A percentile compares a stretch with the other conserved stretches of the same genome.
phyloP scores from a whole-genome alignment of 2,329 filamentous ascomycete species.

The Arthrobotrys entomopaga region DNA sequence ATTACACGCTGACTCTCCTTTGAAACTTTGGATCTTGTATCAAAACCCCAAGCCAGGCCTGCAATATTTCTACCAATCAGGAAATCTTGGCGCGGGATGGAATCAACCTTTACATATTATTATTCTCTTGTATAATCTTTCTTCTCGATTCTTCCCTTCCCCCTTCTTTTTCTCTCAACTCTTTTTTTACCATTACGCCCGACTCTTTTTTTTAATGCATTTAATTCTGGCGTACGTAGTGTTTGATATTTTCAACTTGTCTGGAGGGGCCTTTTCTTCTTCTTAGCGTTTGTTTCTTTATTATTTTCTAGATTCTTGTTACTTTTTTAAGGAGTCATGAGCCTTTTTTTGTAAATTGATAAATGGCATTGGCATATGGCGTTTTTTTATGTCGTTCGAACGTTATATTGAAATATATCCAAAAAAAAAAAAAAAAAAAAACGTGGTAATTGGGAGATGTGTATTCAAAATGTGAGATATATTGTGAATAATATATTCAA shows the following conservation, averaged over 20 bases:
- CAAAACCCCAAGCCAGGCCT: slow-evolving; percentile 48
- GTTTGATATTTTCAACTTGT: too few species aligned
- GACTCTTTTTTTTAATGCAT: too few species aligned
- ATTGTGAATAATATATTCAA: too few species aligned
- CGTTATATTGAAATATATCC: too few species aligned
- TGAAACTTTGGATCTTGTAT: slow-evolving; percentile 36
- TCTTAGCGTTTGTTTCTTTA: neutral
- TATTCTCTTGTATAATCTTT: slow-evolving; percentile 10
- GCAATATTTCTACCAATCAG: slow-evolving; percentile 55
- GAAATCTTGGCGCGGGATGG: slow-evolving; percentile 47
- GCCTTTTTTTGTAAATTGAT: slow-evolving; percentile 1
- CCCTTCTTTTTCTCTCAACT: neutral
- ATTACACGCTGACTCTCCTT: slow-evolving; percentile 42
- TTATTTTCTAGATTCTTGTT: slow-evolving; percentile 4
- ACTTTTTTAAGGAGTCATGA: slow-evolving; percentile 1
- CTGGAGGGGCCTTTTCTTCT: slow-evolving; percentile 5
- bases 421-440: too few species aligned
- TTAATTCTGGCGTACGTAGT: too few species aligned
- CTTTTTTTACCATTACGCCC: too few species aligned
- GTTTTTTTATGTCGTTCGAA: slow-evolving; percentile 22
- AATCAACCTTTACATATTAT: slow-evolving; percentile 23
- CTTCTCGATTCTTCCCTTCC: neutral
- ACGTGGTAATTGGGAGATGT: too few species aligned
- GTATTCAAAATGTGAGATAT: too few species aligned
- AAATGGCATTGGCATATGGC: slow-evolving; percentile 17